Conservation (phyloP, 1,284 basidiomycete species). For the Boletus semigastroideus region DNA sequence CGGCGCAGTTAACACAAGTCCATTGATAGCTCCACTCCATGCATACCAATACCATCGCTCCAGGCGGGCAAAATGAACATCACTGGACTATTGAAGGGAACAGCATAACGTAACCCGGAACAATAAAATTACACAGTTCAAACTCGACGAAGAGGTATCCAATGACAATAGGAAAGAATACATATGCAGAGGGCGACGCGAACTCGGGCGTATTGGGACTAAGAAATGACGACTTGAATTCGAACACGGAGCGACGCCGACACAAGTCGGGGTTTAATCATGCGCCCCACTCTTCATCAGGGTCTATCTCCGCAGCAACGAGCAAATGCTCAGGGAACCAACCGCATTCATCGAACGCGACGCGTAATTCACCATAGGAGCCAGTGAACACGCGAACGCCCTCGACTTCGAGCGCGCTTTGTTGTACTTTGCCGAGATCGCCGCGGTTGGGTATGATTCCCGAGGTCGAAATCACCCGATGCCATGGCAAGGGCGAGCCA, state of each 20-base stretch:
- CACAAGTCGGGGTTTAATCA: background rate
- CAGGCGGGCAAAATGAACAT: too few relatives aligned
- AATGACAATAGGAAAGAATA: background rate
- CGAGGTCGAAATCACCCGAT: constrained; percentile 23
- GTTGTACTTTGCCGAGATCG: constrained; percentile 11
- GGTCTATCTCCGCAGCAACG: constrained; percentile 6
- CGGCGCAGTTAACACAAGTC: too few relatives aligned
- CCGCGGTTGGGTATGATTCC: constrained; percentile 19
- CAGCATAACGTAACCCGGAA: too few relatives aligned
- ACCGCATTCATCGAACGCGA: constrained; percentile 13
- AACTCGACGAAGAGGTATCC: too few relatives aligned
- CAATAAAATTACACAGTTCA: too few relatives aligned
- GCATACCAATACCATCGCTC: too few relatives aligned
- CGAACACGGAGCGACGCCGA: background rate
- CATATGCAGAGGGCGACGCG: too few relatives aligned
- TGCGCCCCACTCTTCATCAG: constrained; percentile 22
- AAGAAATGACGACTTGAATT: background rate
- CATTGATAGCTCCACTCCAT: too few relatives aligned
- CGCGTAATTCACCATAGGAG: constrained; percentile 20
- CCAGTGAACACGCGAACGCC: constrained; percentile 17
- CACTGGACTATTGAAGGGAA: too few relatives aligned
- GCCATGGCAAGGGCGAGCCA: constrained; percentile 19
- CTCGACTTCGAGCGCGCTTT: constrained; percentile 17
- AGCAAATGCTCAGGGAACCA: constrained; percentile 21
- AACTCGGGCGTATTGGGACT: too few relatives aligned